Percentiles rank a stretch among this genome's conserved stretches.
phyloP scores from a whole-genome alignment of 1,284 basidiomycete species.

The Trichosporon inkin region DNA sequence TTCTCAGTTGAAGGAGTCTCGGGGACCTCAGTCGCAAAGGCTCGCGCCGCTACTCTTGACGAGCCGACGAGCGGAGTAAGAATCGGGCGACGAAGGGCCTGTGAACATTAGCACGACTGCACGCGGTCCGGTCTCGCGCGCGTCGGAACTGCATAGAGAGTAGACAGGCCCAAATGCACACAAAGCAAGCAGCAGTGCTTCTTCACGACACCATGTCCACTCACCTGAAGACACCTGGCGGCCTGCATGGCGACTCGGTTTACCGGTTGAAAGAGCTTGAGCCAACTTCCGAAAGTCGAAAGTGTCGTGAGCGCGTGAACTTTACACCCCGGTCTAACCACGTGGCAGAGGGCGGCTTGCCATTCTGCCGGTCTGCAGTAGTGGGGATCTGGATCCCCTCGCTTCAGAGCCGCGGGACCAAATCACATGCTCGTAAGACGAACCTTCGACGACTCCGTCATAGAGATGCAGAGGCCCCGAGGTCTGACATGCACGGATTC shows the following conservation, averaged over 20 bases:
- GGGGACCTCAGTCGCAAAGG: background rate
- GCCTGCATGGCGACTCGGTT: slow-evolving; percentile 2
- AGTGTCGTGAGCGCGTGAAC: background rate
- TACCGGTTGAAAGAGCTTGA: background rate
- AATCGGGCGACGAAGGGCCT: slow-evolving; percentile 5
- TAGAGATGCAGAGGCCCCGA: too few relatives aligned
- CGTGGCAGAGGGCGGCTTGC: too few relatives aligned
- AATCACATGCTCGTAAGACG: too few relatives aligned
- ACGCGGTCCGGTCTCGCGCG: too few relatives aligned
- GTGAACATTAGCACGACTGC: background rate
- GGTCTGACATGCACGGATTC: too few relatives aligned
- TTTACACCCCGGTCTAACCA: background rate
- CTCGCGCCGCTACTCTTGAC: background rate
- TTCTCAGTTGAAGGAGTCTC: background rate
- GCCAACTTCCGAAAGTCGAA: slow-evolving; percentile 2
- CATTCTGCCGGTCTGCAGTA: too few relatives aligned
- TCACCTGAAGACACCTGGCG: slow-evolving; percentile 8
- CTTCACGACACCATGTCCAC: background rate
- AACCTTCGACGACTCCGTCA: too few relatives aligned
- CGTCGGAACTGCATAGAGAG: too few relatives aligned
- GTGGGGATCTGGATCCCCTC: too few relatives aligned
- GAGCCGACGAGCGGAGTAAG: slow-evolving; percentile 3
- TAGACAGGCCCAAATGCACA: too few relatives aligned
- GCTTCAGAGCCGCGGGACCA: too few relatives aligned
- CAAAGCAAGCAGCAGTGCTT: too few relatives aligned